These are phyloP conservation scores for Citrullus mucosospermus DNA, from an alignment of 306 rosid genomes.

Conservation along the genomic window DNA sequence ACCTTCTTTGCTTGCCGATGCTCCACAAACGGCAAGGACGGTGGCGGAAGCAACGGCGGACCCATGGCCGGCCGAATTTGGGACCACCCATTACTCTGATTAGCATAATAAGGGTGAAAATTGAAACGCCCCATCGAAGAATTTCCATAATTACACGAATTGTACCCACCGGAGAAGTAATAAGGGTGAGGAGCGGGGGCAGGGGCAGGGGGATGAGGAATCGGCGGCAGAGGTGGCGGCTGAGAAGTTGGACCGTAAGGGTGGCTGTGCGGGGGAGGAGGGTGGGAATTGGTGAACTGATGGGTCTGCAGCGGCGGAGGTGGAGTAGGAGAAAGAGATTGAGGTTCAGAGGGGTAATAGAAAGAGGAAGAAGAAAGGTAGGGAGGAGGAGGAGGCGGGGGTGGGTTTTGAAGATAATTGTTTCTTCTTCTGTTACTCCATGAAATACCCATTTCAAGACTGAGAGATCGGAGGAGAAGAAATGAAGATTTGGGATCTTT, in stretches of 20 bases:
- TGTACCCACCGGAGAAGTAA: constrained; percentile 34
- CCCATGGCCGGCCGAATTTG: constrained; percentile 20
- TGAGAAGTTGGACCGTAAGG: constrained; percentile 20
- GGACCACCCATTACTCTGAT: constrained; percentile 41
- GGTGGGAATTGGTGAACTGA: constrained; percentile 18
- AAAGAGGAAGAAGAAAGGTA: constrained; percentile 16
- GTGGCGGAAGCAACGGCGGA: constrained; percentile 25
- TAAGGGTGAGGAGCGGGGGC: constrained; percentile 31
- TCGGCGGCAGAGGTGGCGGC: constrained; percentile 16
- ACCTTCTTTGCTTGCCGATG: constrained; percentile 78
- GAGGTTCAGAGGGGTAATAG: constrained; percentile 27
- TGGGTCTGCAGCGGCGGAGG: constrained; percentile 30
- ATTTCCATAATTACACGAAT: constrained; percentile 22
- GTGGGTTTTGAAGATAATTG: constrained; percentile 27
- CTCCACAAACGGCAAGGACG: constrained; percentile 43
- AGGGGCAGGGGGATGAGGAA: constrained; percentile 16
- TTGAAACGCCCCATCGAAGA: constrained; percentile 25
- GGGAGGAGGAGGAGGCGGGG: constrained; percentile 18
- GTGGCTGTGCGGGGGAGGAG: constrained; percentile 11
- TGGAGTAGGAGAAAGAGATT: constrained; percentile 22
- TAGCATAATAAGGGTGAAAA: constrained; percentile 32
- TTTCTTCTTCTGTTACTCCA: constrained; percentile 46
- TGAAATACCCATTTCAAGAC: constrained; percentile 56
- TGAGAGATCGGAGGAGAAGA: neutral
- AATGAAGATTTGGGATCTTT: neutral